Evolutionary conservation across 805 yeast genomes (phyloP), one percentile per base, ranked within the genome.

Genomic region (Lachancea quebecensis): DNA sequence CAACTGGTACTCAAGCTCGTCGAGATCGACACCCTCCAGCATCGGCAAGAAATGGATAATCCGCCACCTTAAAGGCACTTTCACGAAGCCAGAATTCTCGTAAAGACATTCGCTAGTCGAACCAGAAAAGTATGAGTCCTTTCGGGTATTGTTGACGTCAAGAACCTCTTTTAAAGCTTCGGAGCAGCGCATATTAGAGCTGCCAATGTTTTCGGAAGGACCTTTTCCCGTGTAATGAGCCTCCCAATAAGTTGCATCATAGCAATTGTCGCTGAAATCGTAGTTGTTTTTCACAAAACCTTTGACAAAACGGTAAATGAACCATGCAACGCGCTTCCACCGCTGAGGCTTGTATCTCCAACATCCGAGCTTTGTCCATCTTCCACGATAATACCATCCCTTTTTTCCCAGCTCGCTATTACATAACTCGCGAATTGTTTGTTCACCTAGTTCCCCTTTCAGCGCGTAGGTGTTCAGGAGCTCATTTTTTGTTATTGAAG

Each of bases 331-430:
- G 12, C 58, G 50, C 41, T 60, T 62, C 54, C 56, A 53, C 11
- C 40, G 18, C 15, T 53, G 50, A 2, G 58, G 52, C 39, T 57
- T 48, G 42, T 58, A 53, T 46, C 51, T 53, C 66, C 67, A 60
- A 43, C 62, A 60, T n/a, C 48, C 48, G 28, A 45, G 44, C 36
- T 41, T 52, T 14, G 44, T 35, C 54, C 55, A 56, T 33, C 52
- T 51, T 3, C 64, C 58, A 35, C 66, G 56, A 35, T 56, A 63
- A 39, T 53, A 64, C 65, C 65, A 64, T 14, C 68, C 68, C 32
- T 43, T 51, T 43, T 48, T 51, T 1, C 68, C 68, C 29, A 44
- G 28, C 3, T 52, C 45, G 33, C 58, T 52, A 31, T 55, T 41
- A 30, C 59, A 59, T 31, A 63, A 39, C 17, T 49, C 45, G 27